Evolutionary conservation across 352 stramenopile genomes (phyloP), one percentile per base, ranked within the genome.

Genomic region (Pythium rishiriense): DNA sequence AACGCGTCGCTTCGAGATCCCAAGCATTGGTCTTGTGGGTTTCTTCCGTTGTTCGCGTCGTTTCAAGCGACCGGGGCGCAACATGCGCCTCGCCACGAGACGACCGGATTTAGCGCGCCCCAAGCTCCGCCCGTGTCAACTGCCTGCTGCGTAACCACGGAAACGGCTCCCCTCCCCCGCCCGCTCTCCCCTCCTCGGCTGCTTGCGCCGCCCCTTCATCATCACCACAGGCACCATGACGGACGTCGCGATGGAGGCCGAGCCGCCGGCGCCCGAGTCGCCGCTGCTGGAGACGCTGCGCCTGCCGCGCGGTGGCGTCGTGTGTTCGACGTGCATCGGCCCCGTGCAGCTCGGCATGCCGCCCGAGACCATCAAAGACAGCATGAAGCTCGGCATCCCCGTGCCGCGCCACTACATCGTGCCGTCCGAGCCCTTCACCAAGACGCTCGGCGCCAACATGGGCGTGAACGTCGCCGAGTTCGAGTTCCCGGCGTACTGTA

Each of bases 291-390:
- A 92, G 69, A 81, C 80, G 11, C 83, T 88, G 48, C 78, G 86
- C 28, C 79, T 94, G 31, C 85, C 85, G 15, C 79, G 84, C 29
- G 87, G 87, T 14, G 87, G 87, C 31, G 77, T 89, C 15, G 83
- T 96, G 35, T 80, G 75, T 19, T 89, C 81, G 29, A 96, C 87
- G 5, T 88, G 78, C 54, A 87, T 94, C 41, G 87, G 85, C 1
- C 85, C 85, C 29, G 81, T 94, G 46, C 85, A 94, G 62, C 81
- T 98, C 49, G 96, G 96, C 58, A 98, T 99, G 69, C 96, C 96
- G 21, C 96, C 96, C 0, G 96, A 99, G 76, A 99, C 94, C 15
- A 99, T 99, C 83, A 99, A 99, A 69, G 96, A 99, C 73, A 97
- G 84, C 52, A 98, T 99, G 92, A 90, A 87, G 61, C 76, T 98